Conservation (phyloP, 257 asterid species). For the Penstemon eatonii region DNA sequence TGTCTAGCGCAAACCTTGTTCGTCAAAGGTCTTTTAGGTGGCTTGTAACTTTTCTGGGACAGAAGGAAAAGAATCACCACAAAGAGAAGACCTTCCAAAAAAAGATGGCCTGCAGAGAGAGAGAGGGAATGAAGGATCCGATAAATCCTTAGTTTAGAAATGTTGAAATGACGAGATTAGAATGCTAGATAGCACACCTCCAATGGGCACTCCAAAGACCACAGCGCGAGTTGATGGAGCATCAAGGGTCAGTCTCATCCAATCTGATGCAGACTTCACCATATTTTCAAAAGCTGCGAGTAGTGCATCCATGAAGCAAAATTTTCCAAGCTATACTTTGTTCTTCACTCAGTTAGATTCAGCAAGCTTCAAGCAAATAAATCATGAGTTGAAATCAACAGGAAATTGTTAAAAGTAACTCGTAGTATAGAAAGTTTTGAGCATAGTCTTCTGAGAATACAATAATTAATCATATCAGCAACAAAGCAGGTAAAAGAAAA, state of each 20-base stretch:
- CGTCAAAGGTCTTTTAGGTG: constrained; percentile 95
- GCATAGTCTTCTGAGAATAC: too few relatives aligned
- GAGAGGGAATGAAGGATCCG: neutral
- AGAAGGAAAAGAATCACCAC: constrained; percentile 82
- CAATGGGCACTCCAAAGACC: constrained; percentile 86
- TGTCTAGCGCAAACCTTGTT: constrained; percentile 53
- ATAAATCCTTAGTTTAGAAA: neutral
- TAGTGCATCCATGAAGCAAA: constrained; percentile 41
- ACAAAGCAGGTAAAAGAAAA: too few relatives aligned
- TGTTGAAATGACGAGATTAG: neutral
- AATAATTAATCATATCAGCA: too few relatives aligned
- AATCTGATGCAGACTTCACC: constrained; percentile 62
- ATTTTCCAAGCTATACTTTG: neutral
- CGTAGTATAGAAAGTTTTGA: too few relatives aligned
- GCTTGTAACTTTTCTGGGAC: constrained; percentile 88
- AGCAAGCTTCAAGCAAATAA: neutral
- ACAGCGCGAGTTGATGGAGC: constrained; percentile 83
- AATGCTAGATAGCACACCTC: constrained; percentile 47
- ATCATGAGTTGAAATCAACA: neutral
- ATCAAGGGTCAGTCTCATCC: constrained; percentile 61
- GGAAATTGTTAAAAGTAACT: neutral
- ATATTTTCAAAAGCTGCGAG: constrained; percentile 44
- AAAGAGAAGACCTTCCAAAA: constrained; percentile 87
- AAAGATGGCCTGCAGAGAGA: constrained; percentile 72
- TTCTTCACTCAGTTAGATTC: neutral